phyloP scores from a whole-genome alignment of 192 early-diverging fungal species.

The Gryganskiella cystojenkinii region DNA sequence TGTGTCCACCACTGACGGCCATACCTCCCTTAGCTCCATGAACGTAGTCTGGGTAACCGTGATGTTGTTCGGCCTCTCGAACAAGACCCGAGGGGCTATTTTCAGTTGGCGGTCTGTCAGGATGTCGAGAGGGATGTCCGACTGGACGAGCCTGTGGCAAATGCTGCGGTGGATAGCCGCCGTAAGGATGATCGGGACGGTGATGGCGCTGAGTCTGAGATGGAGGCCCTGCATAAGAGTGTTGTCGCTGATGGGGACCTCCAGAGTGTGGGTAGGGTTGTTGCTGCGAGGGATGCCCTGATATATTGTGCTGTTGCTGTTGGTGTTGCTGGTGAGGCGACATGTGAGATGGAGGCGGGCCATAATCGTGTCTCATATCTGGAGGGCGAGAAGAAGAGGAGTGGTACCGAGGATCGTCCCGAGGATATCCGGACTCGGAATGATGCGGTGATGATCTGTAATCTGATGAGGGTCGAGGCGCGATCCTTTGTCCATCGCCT shows the following conservation, averaged over 20 bases:
- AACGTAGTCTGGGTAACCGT: constrained; percentile 18
- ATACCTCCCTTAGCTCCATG: constrained; percentile 24
- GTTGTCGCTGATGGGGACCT: constrained; percentile 35
- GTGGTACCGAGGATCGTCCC: too few relatives aligned
- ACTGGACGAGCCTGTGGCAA: constrained; percentile 7
- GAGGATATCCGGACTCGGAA: too few relatives aligned
- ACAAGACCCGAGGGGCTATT: constrained; percentile 6
- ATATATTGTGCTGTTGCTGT: not conserved
- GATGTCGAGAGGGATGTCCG: not conserved
- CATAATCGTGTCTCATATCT: constrained; percentile 12
- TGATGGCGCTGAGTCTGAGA: constrained; percentile 24
- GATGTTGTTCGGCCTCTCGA: constrained; percentile 1
- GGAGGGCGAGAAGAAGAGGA: constrained; percentile 14
- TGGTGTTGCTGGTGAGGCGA: constrained; percentile 14
- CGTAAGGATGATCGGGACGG: constrained; percentile 25
- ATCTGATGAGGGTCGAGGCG: too few relatives aligned
- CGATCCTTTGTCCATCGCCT: too few relatives aligned
- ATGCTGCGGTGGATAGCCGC: constrained; percentile 7
- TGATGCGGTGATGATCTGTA: too few relatives aligned
- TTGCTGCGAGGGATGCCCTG: not conserved
- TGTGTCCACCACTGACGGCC: constrained; percentile 25
- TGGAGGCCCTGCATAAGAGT: constrained; percentile 27
- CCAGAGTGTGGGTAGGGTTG: constrained; percentile 11
- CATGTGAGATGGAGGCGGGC: constrained; percentile 13
- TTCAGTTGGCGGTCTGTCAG: constrained; percentile 3